These are phyloP conservation scores for Beverwykella pulmonaria DNA, from an alignment of 495 filamentous ascomycete genomes.

Conservation along the genomic window DNA sequence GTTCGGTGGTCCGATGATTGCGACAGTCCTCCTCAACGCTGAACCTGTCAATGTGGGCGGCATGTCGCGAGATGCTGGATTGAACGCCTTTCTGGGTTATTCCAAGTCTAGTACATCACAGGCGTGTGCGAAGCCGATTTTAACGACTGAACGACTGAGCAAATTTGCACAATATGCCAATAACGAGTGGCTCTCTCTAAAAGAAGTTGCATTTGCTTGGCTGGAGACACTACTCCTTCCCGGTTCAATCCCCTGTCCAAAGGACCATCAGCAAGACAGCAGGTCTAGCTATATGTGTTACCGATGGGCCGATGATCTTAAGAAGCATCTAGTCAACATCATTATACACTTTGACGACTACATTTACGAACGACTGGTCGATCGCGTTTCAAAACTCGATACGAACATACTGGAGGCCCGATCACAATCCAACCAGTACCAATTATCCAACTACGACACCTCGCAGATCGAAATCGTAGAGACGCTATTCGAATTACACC, in stretches of 20 bases:
- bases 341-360: conserved; percentile 69
- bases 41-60: conserved; percentile 35
- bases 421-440: neutral
- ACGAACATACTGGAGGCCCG: conserved; percentile 42
- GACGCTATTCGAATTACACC: conserved; percentile 82
- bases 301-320: conserved; percentile 74
- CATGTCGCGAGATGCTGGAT: conserved; percentile 49
- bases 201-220: conserved; percentile 44
- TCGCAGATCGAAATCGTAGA: conserved; percentile 61
- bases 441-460: conserved; percentile 35
- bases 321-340: conserved; percentile 68
- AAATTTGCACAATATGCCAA: conserved; percentile 39
- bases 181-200: conserved; percentile 39
- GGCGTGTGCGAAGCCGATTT: conserved; percentile 30
- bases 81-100: conserved; percentile 79
- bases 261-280: neutral
- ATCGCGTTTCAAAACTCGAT: conserved; percentile 50
- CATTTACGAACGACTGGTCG: conserved; percentile 59
- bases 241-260: conserved; percentile 7
- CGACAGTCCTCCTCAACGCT: conserved; percentile 19
- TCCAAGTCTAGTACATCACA: conserved; percentile 62
- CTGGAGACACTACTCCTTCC: conserved; percentile 39
- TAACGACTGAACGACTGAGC: conserved; percentile 34
- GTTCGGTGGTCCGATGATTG: conserved; percentile 14
- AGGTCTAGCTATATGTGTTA: conserved; percentile 60